These are phyloP conservation scores for Xylaria arbuscula DNA, from an alignment of 2,329 filamentous ascomycete species.

Conservation along the genomic window DNA sequence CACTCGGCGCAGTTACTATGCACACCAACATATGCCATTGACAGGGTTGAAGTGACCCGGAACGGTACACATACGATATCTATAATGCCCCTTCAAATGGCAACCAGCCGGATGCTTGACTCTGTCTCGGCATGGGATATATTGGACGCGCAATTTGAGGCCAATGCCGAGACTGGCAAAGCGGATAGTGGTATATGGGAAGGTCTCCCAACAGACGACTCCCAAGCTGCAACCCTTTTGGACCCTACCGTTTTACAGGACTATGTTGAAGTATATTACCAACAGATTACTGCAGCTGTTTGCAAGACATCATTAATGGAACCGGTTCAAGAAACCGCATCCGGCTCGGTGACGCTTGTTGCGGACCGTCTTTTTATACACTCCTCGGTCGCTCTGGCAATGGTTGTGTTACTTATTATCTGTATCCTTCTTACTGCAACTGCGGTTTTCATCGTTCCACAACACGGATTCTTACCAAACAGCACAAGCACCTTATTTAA, in stretches of 20 bases:
- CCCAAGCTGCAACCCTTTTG: neutral
- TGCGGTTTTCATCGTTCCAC: neutral
- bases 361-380: slow-evolving; percentile 6
- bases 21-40: neutral
- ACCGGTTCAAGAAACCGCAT: neutral
- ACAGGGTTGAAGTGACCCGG: neutral
- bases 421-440: neutral
- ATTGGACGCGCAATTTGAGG: neutral
- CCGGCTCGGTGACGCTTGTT: neutral
- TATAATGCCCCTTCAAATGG: neutral
- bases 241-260: neutral
- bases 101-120: neutral
- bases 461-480: neutral
- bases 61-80: neutral
- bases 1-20: slow-evolving; percentile 2
- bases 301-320: slow-evolving; percentile 6
- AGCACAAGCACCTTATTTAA: neutral
- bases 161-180: too few relatives aligned
- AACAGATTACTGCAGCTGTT: slow-evolving; percentile 3
- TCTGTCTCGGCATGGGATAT: slow-evolving; percentile 18
- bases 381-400: neutral
- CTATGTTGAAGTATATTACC: neutral
- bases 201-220: neutral
- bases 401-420: neutral
- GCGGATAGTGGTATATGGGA: too few relatives aligned